Base-by-base conservation (phyloP, 208 protist species). In the Leishmania gerbilli region DNA sequence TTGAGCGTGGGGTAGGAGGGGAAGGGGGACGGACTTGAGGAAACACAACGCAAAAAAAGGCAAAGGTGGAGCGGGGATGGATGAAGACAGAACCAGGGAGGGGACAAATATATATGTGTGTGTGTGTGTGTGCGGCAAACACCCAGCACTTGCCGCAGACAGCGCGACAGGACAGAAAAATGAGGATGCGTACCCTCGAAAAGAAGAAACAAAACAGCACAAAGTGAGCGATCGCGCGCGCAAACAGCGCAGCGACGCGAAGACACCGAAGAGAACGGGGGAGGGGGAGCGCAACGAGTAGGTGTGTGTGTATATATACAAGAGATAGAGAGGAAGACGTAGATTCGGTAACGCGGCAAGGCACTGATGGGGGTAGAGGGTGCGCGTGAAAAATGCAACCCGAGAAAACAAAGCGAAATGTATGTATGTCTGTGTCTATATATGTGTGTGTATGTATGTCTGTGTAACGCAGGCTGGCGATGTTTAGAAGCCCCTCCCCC, bases 131-230 rank as follows among this genome's bases (percentile, higher is more conserved):
- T 0, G n/a, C 21, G 11, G 8, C 60, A 37, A 67, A 27, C n/a
- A 13, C 27, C 3, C 31, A 67, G 27, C 60, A 37, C 60, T 34
- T 77, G 55, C 5, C 15, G 51, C 51, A 11, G 56, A 62, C 65
- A 74, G 40, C 31, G 67, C 13, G 34, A 65, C 49, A n/a, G 34
- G 55, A 27, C 51, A 78, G 45, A 78, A 80, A 79, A 45, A 31
- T 0, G 40, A 31, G 11, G 62, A 40, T 68, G 3, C 17, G 27
- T 42, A 27, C 7, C 40, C 1, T 31, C 56, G 27, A 62, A 31
- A 31, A 17, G 13, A 6, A 64, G 58, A 64, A 77, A 45, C 19
- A 77, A n/a, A 55, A 71, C 42, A 49, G 47, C 27, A 58, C 13
- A 71, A 49, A 69, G 17, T 9, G 45, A 71, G 42, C 17, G n/a